phyloP scores from a whole-genome alignment of 768 basidiomycete species.

The Ephemerocybe angulata region DNA sequence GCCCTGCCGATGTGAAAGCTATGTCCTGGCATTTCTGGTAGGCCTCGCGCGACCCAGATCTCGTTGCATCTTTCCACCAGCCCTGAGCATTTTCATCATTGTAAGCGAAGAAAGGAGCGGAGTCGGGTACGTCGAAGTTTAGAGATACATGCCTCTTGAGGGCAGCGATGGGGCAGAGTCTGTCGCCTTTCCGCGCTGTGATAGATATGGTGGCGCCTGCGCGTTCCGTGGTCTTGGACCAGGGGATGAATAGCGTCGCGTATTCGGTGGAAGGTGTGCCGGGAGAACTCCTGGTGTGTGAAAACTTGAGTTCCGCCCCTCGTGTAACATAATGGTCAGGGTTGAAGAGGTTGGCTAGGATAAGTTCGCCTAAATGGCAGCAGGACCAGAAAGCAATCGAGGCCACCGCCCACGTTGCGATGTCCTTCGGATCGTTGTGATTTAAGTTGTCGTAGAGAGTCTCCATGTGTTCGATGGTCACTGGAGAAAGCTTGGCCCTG shows the following conservation, averaged over 20 bases:
- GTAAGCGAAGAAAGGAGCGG: neutral
- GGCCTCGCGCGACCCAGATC: constrained; percentile 10
- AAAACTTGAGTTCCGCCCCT: neutral
- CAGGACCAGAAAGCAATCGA: constrained; percentile 32
- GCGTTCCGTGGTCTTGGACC: neutral
- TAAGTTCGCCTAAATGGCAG: constrained; percentile 27
- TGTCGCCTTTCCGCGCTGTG: neutral
- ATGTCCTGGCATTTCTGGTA: constrained; percentile 18
- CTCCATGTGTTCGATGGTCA: neutral
- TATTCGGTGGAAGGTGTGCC: constrained; percentile 22
- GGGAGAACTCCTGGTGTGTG: constrained; percentile 24
- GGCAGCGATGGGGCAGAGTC: neutral
- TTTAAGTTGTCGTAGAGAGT: constrained; percentile 14
- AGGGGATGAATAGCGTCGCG: neutral
- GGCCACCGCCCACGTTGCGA: constrained; percentile 30
- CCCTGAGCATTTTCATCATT: neutral
- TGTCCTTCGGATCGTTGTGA: constrained; percentile 21
- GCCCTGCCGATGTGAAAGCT: constrained; percentile 27
- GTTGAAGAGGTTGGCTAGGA: constrained; percentile 5
- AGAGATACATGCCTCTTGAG: neutral
- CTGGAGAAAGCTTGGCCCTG: neutral
- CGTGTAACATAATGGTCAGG: constrained; percentile 10
- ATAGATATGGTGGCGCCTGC: neutral
- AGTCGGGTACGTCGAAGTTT: neutral
- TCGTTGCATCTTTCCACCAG: constrained; percentile 4